Base-by-base conservation (phyloP, 2,329 filamentous ascomycete genomes). In the Geosmithia morbida region DNA sequence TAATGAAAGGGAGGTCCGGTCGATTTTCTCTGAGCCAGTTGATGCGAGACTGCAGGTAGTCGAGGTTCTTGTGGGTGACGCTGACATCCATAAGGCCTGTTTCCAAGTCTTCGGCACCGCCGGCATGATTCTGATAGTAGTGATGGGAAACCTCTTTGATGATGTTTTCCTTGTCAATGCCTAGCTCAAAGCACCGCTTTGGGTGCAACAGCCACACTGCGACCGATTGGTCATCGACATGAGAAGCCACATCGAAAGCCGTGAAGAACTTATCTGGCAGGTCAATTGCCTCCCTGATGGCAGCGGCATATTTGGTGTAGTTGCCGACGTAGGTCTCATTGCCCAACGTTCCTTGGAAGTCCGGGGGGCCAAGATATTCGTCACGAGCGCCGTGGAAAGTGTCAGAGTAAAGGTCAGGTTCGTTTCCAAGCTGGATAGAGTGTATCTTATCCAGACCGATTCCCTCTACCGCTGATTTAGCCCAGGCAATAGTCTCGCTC, bases 101-200 rank as follows among this genome's bases (percentile, higher is more conserved):
- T 3, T 54, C 59, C 0, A 65, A 56, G 30, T 59, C 56, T 2
- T 44, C 51, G 0, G 61, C 60, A 5, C 49, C 52, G 0, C 60
- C 61, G 1, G 59, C 60, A 2, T 54, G 48, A 4, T 56, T 58
- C 51, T 66, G 61, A 50, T 65, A 66, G 51, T 63, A 65, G 46
- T 66, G 63, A 33, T 61, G 59, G n/a, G 61, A 57, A 2, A 64
- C 60, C 43, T 61, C 59, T 49, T 62, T 61, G 48, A 66, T 54
- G 39, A 57, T 56, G 29, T 52, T 51, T 18, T 51, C 54, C 8
- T 52, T 49, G 50, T 65, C 60, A 44, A 65, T 64, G 3, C 63
- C 62, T 1, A 48, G 47, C 10, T n/a, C 43, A 18, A 48, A 48
- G 26, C 43, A 41, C 7, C 16, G 16, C 43, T 43, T 20, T 3